Evolutionary conservation across 2,329 filamentous ascomycete species (phyloP), one percentile per base, ranked within the genome.

Genomic region (Penicillium sp.): DNA sequence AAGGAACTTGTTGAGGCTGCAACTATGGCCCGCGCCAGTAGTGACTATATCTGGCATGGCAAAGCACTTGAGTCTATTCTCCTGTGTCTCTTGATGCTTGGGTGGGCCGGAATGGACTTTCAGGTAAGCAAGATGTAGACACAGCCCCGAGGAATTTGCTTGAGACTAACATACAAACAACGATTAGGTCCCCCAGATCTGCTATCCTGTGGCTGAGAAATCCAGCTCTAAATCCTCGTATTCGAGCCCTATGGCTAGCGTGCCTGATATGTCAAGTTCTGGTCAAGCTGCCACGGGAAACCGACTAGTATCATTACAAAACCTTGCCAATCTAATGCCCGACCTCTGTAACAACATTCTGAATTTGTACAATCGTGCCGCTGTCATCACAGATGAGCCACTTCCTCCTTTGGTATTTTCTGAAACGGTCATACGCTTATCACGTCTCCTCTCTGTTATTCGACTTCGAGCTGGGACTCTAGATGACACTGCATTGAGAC

Each of bases 1-100:
- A 88, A 85, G 69, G 90, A 96, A 68, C 82, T 97, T 21, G 79
- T 85, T 9, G 93, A 97, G 59, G 90, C 88, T 54, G 91, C 89
- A 1, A 83, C 83, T 9, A 84, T 87, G 63, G 88, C 91, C 16
- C 88, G 90, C 64, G 86, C 85, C 38, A 83, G 89, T 58, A 92
- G 91, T 65, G 94, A 99, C 72, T 90, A 96, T 72, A 72, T 97
- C n/a, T 99, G 94, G 93, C 91, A 97, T 74, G 94, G 90, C 18
- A 97, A 97, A 73, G 92, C 91, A 1, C 79, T 99, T 20, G 95
- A 99, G 69, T 85, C 92, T 26, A 90, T 96, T 59, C 77, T 94
- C 47, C 81, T 96, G 24, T 91, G 88, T 66, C 81, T 97, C 63
- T 68, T 97, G 42, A 83, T 97, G 65, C 84, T 96, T 60, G 89